These are phyloP conservation scores for Cladosporium sp. DNA, from an alignment of 2,329 filamentous ascomycete genomes.

Conservation along the genomic window DNA sequence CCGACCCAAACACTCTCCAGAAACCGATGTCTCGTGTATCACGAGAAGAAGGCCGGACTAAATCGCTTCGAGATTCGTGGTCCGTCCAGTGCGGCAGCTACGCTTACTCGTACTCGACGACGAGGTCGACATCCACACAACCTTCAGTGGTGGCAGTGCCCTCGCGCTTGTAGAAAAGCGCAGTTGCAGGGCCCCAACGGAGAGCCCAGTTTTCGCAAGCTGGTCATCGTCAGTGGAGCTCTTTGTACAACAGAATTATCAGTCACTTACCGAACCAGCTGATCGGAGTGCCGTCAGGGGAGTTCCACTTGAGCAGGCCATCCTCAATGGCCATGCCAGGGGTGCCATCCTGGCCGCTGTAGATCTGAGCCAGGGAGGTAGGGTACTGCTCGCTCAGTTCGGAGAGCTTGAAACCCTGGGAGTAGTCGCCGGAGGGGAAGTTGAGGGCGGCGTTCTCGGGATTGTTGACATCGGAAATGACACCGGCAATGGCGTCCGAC, in stretches of 20 bases:
- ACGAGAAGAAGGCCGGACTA: too few species aligned
- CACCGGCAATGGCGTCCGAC: slow-evolving; percentile 12
- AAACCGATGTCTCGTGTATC: too few species aligned
- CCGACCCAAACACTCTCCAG: too few species aligned
- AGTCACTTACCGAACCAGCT: slow-evolving; percentile 13
- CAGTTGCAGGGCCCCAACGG: slow-evolving; percentile 12
- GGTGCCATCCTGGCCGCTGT: slow-evolving; percentile 13
- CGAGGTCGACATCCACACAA: slow-evolving; percentile 10
- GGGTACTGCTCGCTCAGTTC: slow-evolving; percentile 8
- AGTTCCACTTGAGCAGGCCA: slow-evolving; percentile 13
- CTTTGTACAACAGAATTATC: background rate
- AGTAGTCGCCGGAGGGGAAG: slow-evolving; percentile 3
- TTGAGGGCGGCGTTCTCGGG: slow-evolving; percentile 10
- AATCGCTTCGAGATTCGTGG: too few species aligned
- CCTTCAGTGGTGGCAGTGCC: slow-evolving; percentile 11
- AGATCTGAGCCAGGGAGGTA: slow-evolving; percentile 13
- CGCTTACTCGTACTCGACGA: slow-evolving; percentile 10
- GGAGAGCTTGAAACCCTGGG: slow-evolving; percentile 12
- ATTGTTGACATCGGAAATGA: slow-evolving; percentile 13
- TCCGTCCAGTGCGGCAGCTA: background rate
- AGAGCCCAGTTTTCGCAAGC: slow-evolving; percentile 12
- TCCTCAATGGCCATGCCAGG: slow-evolving; percentile 14
- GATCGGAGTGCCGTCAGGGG: slow-evolving; percentile 7
- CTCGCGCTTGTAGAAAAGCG: slow-evolving; percentile 13
- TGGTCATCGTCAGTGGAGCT: background rate